Conservation (phyloP, 306 rosid species). For the Inga leiocalycina region DNA sequence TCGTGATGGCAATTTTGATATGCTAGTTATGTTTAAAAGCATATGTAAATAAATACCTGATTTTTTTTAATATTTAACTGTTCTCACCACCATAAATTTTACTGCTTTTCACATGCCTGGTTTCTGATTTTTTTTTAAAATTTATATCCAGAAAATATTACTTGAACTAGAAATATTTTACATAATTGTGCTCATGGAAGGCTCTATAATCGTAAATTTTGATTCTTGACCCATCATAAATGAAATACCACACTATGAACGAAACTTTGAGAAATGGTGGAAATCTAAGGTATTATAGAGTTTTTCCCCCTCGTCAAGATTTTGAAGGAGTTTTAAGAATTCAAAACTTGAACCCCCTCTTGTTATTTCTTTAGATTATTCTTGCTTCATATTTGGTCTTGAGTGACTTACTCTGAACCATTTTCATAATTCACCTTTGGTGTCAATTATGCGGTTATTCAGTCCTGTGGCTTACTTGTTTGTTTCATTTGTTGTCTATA, state of each 20-base stretch:
- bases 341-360: constrained; percentile 2
- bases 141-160: neutral
- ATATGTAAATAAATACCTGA: neutral
- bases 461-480: neutral
- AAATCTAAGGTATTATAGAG: neutral
- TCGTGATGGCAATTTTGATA: neutral
- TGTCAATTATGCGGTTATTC: constrained; percentile 4
- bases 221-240: neutral
- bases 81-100: neutral
- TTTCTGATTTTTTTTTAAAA: neutral
- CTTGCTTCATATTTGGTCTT: neutral
- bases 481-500: constrained; percentile 7
- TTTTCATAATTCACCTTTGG: neutral
- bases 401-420: neutral
- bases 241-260: neutral
- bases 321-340: neutral
- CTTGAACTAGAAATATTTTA: neutral
- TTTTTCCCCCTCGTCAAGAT: constrained; percentile 2
- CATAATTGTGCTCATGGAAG: neutral
- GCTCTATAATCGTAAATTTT: neutral
- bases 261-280: neutral
- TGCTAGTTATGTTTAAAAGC: neutral
- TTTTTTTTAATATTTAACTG: neutral
- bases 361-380: neutral
- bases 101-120: neutral